Evolutionary conservation across 2,329 filamentous ascomycete species (phyloP).

Genomic region (Fusarium sp.): DNA sequence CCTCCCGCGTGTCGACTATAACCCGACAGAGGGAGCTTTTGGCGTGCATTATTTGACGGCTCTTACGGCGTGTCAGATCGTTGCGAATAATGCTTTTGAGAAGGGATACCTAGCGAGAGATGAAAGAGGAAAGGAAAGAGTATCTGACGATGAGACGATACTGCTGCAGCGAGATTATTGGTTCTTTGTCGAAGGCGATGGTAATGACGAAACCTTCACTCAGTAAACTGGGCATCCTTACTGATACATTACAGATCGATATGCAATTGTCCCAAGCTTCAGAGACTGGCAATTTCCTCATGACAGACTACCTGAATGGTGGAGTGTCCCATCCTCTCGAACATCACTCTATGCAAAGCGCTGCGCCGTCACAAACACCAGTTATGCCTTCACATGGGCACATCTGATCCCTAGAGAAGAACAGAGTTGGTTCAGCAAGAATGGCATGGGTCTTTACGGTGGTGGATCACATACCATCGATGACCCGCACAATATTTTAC

Average conservation of each 20-base stretch:
- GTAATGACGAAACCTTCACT: not conserved
- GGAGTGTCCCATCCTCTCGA: conserved; percentile 6
- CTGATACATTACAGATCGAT: conserved; percentile 23
- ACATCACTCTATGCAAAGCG: conserved; percentile 7
- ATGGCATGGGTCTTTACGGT: conserved; percentile 35
- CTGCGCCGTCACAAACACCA: conserved; percentile 36
- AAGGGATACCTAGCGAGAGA: conserved; percentile 14
- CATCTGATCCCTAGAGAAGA: conserved; percentile 34
- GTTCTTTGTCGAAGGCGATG: conserved; percentile 35
- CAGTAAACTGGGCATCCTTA: rapidly evolving
- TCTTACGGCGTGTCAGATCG: conserved; percentile 30
- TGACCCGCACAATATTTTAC: conserved; percentile 32
- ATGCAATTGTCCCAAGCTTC: conserved; percentile 32
- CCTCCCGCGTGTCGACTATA: conserved; percentile 35
- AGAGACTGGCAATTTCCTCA: conserved; percentile 40
- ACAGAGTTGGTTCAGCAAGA: conserved; percentile 35
- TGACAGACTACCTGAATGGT: conserved; percentile 29
- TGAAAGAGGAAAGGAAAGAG: conserved; percentile 19
- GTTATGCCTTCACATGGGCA: conserved; percentile 35
- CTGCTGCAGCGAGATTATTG: conserved; percentile 33
- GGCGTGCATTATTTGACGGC: conserved; percentile 32
- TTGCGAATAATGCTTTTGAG: conserved; percentile 35
- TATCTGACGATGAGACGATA: conserved; percentile 1
- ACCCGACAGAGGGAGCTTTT: not conserved
- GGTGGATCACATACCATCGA: conserved; percentile 34